Percentiles rank a stretch among this genome's conserved stretches.
Evolutionary conservation across 768 basidiomycete species (phyloP).

Genomic region (Lactarius sp.): DNA sequence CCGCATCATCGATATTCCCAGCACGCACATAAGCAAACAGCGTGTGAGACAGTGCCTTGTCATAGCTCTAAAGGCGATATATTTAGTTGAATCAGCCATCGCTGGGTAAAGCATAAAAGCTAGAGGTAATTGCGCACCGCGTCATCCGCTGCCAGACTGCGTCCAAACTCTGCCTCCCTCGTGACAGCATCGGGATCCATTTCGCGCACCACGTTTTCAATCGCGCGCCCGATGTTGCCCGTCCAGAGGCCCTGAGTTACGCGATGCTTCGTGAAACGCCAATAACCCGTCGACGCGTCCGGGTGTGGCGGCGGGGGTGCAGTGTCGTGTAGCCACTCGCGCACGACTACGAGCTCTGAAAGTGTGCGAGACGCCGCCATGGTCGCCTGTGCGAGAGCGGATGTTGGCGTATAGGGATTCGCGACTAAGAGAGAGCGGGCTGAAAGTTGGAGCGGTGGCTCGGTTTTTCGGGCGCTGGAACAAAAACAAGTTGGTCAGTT

Average conservation of each 20-base stretch:
- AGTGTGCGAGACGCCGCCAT: conserved; percentile 64
- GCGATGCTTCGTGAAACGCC: conserved; percentile 22
- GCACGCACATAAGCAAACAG: conserved; percentile 80
- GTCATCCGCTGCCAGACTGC: conserved; percentile 68
- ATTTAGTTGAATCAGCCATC: background rate
- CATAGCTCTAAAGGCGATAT: conserved; percentile 55
- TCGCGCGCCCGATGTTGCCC: conserved; percentile 15
- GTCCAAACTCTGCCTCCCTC: conserved; percentile 14
- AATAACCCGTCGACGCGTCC: conserved; percentile 22
- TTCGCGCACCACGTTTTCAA: conserved; percentile 17
- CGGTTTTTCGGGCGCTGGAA: conserved; percentile 63
- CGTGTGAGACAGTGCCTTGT: conserved; percentile 70
- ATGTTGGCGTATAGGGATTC: conserved; percentile 81
- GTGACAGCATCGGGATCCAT: conserved; percentile 64
- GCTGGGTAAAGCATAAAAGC: too few species aligned
- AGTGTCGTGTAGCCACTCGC: conserved; percentile 85
- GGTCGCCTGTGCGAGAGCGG: conserved; percentile 68
- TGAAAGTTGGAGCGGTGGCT: conserved; percentile 42
- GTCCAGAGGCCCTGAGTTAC: conserved; percentile 37
- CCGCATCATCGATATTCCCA: conserved; percentile 79
- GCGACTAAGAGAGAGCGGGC: conserved; percentile 53
- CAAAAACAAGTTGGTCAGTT: background rate
- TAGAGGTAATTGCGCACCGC: conserved; percentile 45
- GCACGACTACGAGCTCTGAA: conserved; percentile 70
- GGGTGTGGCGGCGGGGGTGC: conserved; percentile 36